Evolutionary conservation across 2,329 filamentous ascomycete genomes (phyloP), one percentile per base, ranked within the genome.

Genomic region (Beauveria varroae): DNA sequence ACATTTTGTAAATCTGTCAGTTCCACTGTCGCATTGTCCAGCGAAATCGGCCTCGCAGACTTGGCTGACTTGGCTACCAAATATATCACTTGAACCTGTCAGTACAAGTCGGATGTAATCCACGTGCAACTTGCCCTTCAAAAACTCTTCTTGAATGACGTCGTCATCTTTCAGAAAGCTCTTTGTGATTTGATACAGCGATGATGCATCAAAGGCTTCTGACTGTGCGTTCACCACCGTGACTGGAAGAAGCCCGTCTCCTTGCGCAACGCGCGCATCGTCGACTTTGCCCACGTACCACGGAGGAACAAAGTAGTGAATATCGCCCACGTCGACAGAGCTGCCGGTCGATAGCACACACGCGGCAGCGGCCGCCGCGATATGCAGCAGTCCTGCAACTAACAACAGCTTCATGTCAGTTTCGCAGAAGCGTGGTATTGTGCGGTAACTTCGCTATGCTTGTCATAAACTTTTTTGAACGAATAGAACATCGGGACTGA

Each of bases 281-380:
- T 16, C 26, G 9, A 62, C 20, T n/a, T n/a, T 54, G 30, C 22
- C 64, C 16, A 65, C 59, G n/a, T 52, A 20, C 26, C 37, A 46
- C 41, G 64, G 63, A 6, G 64, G 62, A 26, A 65, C 43, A 47
- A 64, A 64, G 40, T 64, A 65, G 10, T 55, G 44, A n/a, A 64
- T 24, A 7, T 18, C 37, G 18, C 64, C 60, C 2, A 65, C 44
- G 5, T 18, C 24, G 5, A 64, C 57, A 1, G 64, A 65, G 6
- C 57, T 24, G n/a, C 64, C 64, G 9, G 64, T 63, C 7, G 57
- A 51, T 18, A 56, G 26, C 16, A 46, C 30, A 22, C 24, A 24
- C 20, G 47, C 18, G 7, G 57, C 24, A 14, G 26, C 14, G 8
- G 40, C 40, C 9, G 40, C 26, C 5, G 28, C 49, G 26, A 37